phyloP scores from a whole-genome alignment of 495 filamentous ascomycete species.

The Penicillium soppii region DNA sequence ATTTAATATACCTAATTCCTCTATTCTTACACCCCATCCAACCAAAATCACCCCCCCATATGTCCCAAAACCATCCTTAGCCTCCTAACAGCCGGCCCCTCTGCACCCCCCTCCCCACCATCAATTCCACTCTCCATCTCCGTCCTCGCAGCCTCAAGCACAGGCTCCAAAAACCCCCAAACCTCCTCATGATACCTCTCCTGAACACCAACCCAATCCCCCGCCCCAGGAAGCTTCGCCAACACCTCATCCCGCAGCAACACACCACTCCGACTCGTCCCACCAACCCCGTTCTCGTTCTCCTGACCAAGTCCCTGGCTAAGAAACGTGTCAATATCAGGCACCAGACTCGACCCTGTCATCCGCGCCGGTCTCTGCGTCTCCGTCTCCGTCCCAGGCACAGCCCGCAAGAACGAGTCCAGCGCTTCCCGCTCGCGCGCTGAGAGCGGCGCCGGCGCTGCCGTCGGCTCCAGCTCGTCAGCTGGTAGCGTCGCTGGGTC shows the following conservation, averaged over 20 bases:
- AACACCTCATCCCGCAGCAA: slow-evolving; percentile 34
- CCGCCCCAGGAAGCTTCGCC: slow-evolving; percentile 30
- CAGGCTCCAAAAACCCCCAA: slow-evolving; percentile 69
- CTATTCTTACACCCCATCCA: too few species aligned
- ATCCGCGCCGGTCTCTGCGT: background rate
- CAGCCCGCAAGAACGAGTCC: slow-evolving; percentile 34
- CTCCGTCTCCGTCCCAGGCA: background rate
- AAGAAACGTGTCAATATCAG: slow-evolving; percentile 42
- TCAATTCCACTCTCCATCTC: slow-evolving; percentile 51
- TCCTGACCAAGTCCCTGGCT: slow-evolving; percentile 8
- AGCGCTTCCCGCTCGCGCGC: slow-evolving; percentile 30
- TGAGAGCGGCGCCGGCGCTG: slow-evolving; percentile 23
- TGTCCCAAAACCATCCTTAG: slow-evolving; percentile 54
- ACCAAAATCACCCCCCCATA: slow-evolving; percentile 40
- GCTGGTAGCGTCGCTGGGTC: slow-evolving; percentile 27
- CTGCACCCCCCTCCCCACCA: slow-evolving; percentile 29
- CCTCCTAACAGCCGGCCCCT: slow-evolving; percentile 44
- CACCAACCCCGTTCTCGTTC: background rate
- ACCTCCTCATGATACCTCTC: slow-evolving; percentile 72
- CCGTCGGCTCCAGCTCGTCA: slow-evolving; percentile 27
- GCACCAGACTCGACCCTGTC: slow-evolving; percentile 37
- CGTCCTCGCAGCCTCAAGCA: slow-evolving; percentile 58
- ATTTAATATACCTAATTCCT: too few species aligned
- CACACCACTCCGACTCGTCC: background rate
- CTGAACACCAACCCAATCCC: slow-evolving; percentile 62